phyloP scores from a whole-genome alignment of 108 stramenopile species.

The Thalassiosira profunda region DNA sequence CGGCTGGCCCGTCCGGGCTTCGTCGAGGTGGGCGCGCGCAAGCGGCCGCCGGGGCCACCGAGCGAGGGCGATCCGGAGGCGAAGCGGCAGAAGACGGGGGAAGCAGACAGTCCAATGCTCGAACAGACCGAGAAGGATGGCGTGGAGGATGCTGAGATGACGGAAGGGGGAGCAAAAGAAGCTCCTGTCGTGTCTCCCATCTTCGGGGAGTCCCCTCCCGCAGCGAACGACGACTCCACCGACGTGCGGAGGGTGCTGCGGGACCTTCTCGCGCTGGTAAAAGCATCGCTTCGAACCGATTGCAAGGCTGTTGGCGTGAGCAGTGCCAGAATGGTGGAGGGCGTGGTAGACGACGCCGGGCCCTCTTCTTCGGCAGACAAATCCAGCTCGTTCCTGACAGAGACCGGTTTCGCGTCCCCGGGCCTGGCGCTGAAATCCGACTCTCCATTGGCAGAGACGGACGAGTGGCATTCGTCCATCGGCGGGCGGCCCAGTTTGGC shows the following conservation, averaged over 20 bases:
- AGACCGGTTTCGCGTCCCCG: conserved; percentile 12
- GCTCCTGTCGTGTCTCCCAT: background rate
- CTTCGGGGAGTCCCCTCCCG: background rate
- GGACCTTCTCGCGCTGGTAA: conserved; percentile 25
- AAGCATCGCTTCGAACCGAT: conserved; percentile 8
- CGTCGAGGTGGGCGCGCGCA: background rate
- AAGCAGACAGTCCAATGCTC: background rate
- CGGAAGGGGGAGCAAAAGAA: background rate
- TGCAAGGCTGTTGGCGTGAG: background rate
- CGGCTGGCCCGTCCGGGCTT: background rate
- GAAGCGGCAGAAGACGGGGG: conserved; percentile 3
- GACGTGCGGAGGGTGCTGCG: conserved; percentile 17
- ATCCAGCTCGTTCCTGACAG: conserved; percentile 1
- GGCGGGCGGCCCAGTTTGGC: conserved; percentile 26
- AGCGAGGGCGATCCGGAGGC: background rate
- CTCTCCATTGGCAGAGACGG: conserved; percentile 31
- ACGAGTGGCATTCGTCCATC: conserved; percentile 15
- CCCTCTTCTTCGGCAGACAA: background rate
- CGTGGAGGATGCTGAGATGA: conserved; percentile 2
- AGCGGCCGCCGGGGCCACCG: background rate
- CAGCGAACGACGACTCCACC: conserved; percentile 1
- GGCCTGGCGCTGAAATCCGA: conserved; percentile 33
- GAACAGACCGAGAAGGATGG: conserved; percentile 8
- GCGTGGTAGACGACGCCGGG: conserved; percentile 4
- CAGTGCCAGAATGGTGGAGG: background rate